Evolutionary conservation across 73 alveolate species (phyloP), one percentile per base, ranked within the genome.

Genomic region (Symbiodinium natans): DNA sequence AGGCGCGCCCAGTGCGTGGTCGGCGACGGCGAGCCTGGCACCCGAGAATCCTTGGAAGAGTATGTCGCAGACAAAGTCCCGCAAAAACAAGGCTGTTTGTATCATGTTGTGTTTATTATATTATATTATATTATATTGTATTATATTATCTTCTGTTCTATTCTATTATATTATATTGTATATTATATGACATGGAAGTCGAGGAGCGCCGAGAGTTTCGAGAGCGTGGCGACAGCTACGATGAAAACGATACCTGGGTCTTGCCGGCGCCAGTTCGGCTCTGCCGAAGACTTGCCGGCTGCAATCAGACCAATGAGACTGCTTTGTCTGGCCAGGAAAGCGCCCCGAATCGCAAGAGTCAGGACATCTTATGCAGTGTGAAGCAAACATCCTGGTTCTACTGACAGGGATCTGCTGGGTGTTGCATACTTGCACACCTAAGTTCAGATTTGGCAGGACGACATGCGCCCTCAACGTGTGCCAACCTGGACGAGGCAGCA

Each of bases 211-310:
- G 93, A 29, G 93, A 86, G 23, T 31, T 86, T 29, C 82, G 95
- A 21, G 95, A 88, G 42, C 95, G 95, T 39, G 95, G 71, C 23
- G 95, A 88, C 38, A 88, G 95, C 43, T 88, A 88, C 43, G 95
- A 88, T 68, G 86, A 82, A 54, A 88, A 88, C 71, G 95, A 88
- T 33, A 88, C 95, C 42, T 88, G 95, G 95, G 95, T 6, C 29
- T 4, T 4, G 42, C 86, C 27, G 38, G 84, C 83, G 59, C 59
- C 13, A 13, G 13, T 9, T 46, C 13, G 59, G 6, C 13, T 13
- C 6, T 46, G 59, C 59, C 3, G 77, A 13, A 59, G 33, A 8
- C 33, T 25, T 59, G 33, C 77, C 33, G 77, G 33, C 34, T n/a
- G n/a, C n/a, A n/a, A n/a, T n/a, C n/a, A n/a, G n/a, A n/a, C n/a